A percentile compares a stretch with the other conserved stretches of the same genome.
Conservation (phyloP, 805 yeast species). For the Candida boidinii region DNA sequence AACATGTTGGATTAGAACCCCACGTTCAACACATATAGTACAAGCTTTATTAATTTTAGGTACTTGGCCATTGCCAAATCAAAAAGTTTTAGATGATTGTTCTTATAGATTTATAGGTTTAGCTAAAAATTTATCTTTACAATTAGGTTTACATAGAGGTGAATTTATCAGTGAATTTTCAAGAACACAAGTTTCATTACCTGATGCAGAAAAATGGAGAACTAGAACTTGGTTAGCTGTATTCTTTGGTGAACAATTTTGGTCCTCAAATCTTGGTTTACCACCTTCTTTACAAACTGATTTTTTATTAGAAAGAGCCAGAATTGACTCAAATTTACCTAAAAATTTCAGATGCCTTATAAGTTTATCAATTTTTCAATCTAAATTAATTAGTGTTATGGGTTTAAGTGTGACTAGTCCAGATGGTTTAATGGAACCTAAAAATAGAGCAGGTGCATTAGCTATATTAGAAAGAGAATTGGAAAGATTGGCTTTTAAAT, state of each 20-base stretch:
- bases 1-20: constrained; percentile 89
- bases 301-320: constrained; percentile 69
- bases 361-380: constrained; percentile 71
- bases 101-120: constrained; percentile 83
- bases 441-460: constrained; percentile 71
- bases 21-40: constrained; percentile 87
- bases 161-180: constrained; percentile 86
- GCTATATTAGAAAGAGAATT: constrained; percentile 74
- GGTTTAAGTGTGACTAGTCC: constrained; percentile 80
- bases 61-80: constrained; percentile 90
- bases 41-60: constrained; percentile 82
- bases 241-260: constrained; percentile 80
- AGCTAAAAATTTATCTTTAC: constrained; percentile 77
- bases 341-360: constrained; percentile 63
- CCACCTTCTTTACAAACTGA: constrained; percentile 86
- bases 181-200: constrained; percentile 79
- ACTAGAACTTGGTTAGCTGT: constrained; percentile 89
- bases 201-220: constrained; percentile 91
- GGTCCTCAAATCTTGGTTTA: constrained; percentile 81
- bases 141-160: constrained; percentile 86
- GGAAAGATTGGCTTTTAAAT: constrained; percentile 56
- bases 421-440: constrained; percentile 82
- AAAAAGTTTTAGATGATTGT: constrained; percentile 85
- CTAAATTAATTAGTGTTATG: constrained; percentile 76
- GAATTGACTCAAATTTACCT: constrained; percentile 59